Evolutionary conservation across 768 basidiomycete species (phyloP).

Genomic region (Tricholoma sp.): DNA sequence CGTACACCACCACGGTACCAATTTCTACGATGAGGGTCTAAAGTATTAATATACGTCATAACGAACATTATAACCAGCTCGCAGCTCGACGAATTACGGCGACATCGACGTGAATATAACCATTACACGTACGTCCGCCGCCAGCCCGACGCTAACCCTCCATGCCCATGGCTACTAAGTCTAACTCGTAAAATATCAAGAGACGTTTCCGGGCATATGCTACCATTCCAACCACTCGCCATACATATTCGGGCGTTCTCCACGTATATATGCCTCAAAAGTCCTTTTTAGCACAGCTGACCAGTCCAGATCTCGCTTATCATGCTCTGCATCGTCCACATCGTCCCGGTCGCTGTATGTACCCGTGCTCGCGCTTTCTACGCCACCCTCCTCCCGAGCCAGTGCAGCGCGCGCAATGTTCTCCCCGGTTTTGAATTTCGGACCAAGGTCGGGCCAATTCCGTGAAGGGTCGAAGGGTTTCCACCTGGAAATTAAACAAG

Average conservation of each 20-base stretch:
- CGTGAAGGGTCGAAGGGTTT: constrained; percentile 83
- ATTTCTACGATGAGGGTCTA: background rate
- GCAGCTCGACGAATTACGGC: background rate
- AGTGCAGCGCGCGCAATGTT: constrained; percentile 47
- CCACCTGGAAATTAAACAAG: constrained; percentile 58
- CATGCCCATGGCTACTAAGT: background rate
- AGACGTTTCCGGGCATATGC: background rate
- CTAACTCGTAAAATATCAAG: background rate
- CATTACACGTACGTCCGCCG: background rate
- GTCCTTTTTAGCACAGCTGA: constrained; percentile 86
- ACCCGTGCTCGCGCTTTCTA: constrained; percentile 13
- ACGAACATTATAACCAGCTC: background rate
- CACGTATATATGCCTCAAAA: constrained; percentile 87
- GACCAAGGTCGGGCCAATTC: constrained; percentile 89
- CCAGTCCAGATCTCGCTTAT: constrained; percentile 83
- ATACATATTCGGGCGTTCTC: constrained; percentile 90
- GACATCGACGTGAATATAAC: background rate
- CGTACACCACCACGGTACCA: no score
- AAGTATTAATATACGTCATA: background rate
- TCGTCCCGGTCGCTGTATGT: constrained; percentile 14
- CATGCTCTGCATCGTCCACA: constrained; percentile 41
- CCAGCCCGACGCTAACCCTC: background rate
- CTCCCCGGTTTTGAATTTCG: constrained; percentile 73
- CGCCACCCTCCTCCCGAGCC: constrained; percentile 16
- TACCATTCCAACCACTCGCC: constrained; percentile 63